A percentile compares a stretch with the other conserved stretches of the same genome.
These are phyloP conservation scores for Didymella keratinophila DNA, from an alignment of 2,329 filamentous ascomycete species.

Conservation along the genomic window DNA sequence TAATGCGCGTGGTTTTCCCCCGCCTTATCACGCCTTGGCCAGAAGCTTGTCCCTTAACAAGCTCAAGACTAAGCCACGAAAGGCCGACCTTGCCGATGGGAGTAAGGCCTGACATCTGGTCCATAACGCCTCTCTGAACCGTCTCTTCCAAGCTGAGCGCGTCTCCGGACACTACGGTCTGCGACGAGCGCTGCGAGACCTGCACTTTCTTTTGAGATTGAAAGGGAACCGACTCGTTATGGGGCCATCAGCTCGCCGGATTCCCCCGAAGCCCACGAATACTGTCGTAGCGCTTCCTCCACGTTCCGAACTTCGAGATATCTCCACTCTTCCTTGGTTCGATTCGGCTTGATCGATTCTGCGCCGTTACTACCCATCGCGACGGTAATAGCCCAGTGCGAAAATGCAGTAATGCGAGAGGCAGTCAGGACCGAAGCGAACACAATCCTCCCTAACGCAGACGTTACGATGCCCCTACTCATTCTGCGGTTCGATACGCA, in stretches of 20 bases:
- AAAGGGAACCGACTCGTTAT: neutral
- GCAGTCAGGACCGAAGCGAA: neutral
- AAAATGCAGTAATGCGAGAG: neutral
- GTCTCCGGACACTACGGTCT: neutral
- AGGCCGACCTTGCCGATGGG: neutral
- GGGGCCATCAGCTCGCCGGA: neutral
- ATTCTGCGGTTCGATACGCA: too few species aligned
- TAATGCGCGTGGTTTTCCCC: neutral
- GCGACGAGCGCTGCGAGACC: neutral
- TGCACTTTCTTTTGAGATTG: neutral
- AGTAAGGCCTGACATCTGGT: neutral
- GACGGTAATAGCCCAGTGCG: neutral
- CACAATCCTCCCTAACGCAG: neutral
- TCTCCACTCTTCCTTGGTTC: neutral
- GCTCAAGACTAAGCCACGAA: neutral
- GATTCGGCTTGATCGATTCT: neutral
- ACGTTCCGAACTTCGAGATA: neutral
- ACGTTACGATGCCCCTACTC: neutral
- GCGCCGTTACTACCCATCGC: too few species aligned
- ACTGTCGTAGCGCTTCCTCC: neutral
- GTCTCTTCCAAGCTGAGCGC: neutral
- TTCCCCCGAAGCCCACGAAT: neutral
- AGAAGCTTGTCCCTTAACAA: neutral
- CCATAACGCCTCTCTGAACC: neutral
- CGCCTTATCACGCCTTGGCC: conserved; percentile 1